Evolutionary conservation across 768 basidiomycete species (phyloP), one percentile per base, ranked within the genome.

Genomic region (Serendipita vermifera): DNA sequence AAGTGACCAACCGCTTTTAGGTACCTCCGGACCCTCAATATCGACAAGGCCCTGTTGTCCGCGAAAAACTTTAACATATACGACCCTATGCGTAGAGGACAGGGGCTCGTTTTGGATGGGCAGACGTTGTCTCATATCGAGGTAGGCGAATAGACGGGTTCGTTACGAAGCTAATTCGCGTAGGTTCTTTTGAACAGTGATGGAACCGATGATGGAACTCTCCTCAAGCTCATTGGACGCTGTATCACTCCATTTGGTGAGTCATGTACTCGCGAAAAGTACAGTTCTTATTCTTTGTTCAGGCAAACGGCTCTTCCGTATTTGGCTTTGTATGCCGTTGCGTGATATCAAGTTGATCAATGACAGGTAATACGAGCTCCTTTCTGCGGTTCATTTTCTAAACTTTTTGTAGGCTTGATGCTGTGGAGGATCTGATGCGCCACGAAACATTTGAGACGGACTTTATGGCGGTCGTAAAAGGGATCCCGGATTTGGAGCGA

Each of bases 61-160:
- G 92, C 96, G 85, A 86, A 82, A 71, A 98, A 98, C 66, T 99
- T 99, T 76, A 93, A 97, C 62, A 75, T 96, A 35, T 96, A 94
- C 64, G 91, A 97, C 68, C 96, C 96, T 0, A 90, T 97, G 80
- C 83, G 85, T 66, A 77, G 77, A 59, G 92, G 91, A n/a, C 76
- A 83, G 64, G 56, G 56, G 5, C 70, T 98, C 56, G 77, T 87
- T 0, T 74, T 99, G 38, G 93, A 99, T 67, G 96, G 96, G 2
- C 92, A 97, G 67, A 93, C 91, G 0, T 74, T 99, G 55, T 86
- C 89, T 14, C 96, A 99, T 66, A 76, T 99, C 59, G 96, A 99
- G 75, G 90, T 92, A 54, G 38, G 68, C 62, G 15, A 43, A 59
- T 56, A 57, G 26, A 58, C 35, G 2, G 9, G 22, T 57, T 57